Percentiles rank a stretch among this genome's conserved stretches.
Evolutionary conservation across 208 protist genomes (phyloP).

Genomic region (Strigomonas culicis): DNA sequence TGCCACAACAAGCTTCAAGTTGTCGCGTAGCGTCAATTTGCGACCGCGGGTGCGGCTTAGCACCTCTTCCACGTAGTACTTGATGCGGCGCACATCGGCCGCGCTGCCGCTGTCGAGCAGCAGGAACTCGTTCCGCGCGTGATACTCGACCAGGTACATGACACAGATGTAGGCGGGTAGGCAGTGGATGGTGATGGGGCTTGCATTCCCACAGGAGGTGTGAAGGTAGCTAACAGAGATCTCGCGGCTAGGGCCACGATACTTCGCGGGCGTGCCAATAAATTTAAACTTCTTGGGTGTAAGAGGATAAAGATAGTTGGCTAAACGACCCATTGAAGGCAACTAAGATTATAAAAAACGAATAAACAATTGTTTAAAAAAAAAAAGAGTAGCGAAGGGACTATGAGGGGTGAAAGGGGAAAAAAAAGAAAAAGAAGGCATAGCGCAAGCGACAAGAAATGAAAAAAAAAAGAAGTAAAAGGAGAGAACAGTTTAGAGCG

Average conservation of each 20-base stretch:
- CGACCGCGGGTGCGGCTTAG: constrained; percentile 14
- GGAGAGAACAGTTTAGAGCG: neutral
- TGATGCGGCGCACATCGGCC: constrained; percentile 29
- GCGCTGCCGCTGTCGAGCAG: constrained; percentile 45
- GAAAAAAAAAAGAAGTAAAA: constrained; percentile 12
- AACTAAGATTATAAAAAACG: neutral
- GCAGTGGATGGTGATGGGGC: constrained; percentile 40
- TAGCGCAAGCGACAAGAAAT: no score
- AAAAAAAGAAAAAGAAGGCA: neutral
- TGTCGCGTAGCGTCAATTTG: constrained; percentile 21
- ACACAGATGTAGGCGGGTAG: constrained; percentile 33
- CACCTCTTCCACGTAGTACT: constrained; percentile 44
- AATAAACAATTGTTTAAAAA: neutral
- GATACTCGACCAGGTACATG: constrained; percentile 44
- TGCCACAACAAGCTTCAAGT: constrained; percentile 29
- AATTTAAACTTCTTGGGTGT: constrained; percentile 22
- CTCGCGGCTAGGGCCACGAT: constrained; percentile 16
- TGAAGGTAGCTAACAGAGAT: constrained; percentile 33
- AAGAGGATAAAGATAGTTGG: neutral
- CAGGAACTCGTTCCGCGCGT: constrained; percentile 22
- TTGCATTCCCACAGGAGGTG: constrained; percentile 14
- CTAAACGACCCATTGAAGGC: neutral
- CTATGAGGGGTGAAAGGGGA: neutral
- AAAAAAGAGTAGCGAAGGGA: neutral
- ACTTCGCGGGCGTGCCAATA: constrained; percentile 20